Conservation (phyloP, 2,329 filamentous ascomycete genomes). For the Penicillium sp. region DNA sequence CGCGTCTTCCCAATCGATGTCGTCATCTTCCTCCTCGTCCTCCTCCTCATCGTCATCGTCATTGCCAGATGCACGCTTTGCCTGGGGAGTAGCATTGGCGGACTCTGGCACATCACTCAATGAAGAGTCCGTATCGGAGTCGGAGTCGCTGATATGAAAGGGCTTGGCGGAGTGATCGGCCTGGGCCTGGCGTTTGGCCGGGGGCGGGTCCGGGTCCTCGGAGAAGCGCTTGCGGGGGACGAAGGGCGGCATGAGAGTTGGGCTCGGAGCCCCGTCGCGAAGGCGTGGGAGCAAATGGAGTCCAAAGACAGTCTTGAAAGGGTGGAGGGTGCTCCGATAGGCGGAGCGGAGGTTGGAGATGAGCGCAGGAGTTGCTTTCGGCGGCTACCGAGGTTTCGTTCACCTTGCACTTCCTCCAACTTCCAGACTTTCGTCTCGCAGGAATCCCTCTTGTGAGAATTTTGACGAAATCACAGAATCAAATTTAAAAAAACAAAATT, state of each 20-base stretch:
- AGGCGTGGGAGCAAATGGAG: neutral
- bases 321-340: neutral
- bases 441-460: no score
- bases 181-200: constrained; percentile 33
- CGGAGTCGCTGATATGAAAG: constrained; percentile 23
- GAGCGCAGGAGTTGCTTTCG: constrained; percentile 11
- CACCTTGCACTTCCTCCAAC: constrained; percentile 3
- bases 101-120: constrained; percentile 35
- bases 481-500: neutral
- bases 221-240: constrained; percentile 44
- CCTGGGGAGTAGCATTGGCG: constrained; percentile 5
- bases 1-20: constrained; percentile 60
- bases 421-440: neutral
- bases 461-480: no score
- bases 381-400: constrained; percentile 19
- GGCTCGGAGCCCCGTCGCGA: constrained; percentile 1
- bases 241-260: constrained; percentile 45
- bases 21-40: constrained; percentile 55
- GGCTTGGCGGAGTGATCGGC: constrained; percentile 25
- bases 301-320: neutral
- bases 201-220: constrained; percentile 32
- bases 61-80: neutral
- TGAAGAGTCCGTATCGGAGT: constrained; percentile 34
- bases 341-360: constrained; percentile 9
- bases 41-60: constrained; percentile 44